phyloP scores from a whole-genome alignment of 352 stramenopile species.

The Pythium dissimile region DNA sequence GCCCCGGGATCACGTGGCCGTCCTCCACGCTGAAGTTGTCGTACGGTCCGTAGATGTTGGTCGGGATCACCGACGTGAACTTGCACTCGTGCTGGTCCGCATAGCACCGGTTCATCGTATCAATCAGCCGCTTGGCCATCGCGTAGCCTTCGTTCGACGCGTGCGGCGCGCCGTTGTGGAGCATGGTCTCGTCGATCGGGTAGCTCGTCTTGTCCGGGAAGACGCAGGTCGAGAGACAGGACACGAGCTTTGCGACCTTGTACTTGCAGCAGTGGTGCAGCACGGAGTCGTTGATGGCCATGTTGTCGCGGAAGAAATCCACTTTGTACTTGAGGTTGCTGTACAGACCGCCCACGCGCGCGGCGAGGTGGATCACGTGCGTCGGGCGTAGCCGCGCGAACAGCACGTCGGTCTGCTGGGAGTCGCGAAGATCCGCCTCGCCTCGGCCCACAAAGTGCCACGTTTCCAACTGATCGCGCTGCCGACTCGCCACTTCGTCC shows the following conservation, averaged over 20 bases:
- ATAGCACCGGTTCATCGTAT: constrained; percentile 98
- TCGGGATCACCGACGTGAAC: constrained; percentile 99
- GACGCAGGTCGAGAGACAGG: constrained; percentile 97
- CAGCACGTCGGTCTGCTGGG: constrained; percentile 79
- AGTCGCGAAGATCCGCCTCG: constrained; percentile 93
- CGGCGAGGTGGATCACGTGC: constrained; percentile 97
- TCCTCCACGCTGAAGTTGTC: constrained; percentile 98
- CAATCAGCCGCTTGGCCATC: constrained; percentile 98
- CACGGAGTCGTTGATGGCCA: constrained; percentile 99
- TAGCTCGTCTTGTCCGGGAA: constrained; percentile 99
- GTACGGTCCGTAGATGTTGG: constrained; percentile 98
- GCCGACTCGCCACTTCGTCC: constrained; percentile 31
- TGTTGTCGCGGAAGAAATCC: constrained; percentile 99
- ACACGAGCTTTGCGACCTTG: constrained; percentile 94
- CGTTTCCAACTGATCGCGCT: constrained; percentile 11
- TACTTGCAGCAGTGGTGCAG: constrained; percentile 93
- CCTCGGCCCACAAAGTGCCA: constrained; percentile 94
- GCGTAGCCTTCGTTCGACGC: constrained; percentile 91
- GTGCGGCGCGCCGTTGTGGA: constrained; percentile 85
- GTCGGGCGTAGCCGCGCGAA: constrained; percentile 94
- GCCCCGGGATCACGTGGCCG: constrained; percentile 96
- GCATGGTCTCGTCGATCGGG: constrained; percentile 98
- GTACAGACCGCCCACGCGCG: constrained; percentile 90
- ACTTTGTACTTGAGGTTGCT: constrained; percentile 87
- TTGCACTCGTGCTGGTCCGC: constrained; percentile 94